These are phyloP conservation scores for Annulohypoxylon maeteangense DNA, from an alignment of 495 filamentous ascomycete genomes.

Conservation along the genomic window DNA sequence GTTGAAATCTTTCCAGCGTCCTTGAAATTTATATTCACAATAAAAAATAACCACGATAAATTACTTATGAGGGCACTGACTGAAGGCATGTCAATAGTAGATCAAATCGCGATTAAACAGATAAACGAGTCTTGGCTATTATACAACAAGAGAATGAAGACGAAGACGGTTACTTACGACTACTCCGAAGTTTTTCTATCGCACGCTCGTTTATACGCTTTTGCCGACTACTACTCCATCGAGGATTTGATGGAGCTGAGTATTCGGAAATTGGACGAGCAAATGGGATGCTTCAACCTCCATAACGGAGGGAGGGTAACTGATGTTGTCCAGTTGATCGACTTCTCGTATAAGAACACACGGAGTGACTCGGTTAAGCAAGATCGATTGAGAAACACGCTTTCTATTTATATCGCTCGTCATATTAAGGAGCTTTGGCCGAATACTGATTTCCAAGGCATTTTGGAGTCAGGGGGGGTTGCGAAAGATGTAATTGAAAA, in stretches of 20 bases:
- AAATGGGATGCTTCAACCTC: constrained; percentile 20
- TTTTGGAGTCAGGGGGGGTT: constrained; percentile 23
- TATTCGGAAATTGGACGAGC: constrained; percentile 20
- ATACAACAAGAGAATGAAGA: too few relatives aligned
- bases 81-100: too few relatives aligned
- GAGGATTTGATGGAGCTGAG: constrained; percentile 10
- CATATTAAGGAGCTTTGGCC: constrained; percentile 28
- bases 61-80: too few relatives aligned
- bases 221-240: constrained; percentile 32
- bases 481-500: constrained; percentile 26
- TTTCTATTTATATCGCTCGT: constrained; percentile 31
- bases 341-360: constrained; percentile 34
- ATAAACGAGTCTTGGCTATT: too few relatives aligned
- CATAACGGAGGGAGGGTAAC: constrained; percentile 12
- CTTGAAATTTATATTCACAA: background rate
- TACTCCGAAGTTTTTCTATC: constrained; percentile 34
- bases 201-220: constrained; percentile 28
- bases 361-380: background rate
- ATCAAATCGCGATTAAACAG: too few relatives aligned
- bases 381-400: constrained; percentile 16
- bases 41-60: background rate
- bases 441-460: constrained; percentile 18
- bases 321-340: constrained; percentile 29
- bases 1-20: background rate
- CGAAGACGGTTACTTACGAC: too few relatives aligned